Base-by-base conservation (phyloP, 176 grass and related monocot species). In the Elymus sibiricus region DNA sequence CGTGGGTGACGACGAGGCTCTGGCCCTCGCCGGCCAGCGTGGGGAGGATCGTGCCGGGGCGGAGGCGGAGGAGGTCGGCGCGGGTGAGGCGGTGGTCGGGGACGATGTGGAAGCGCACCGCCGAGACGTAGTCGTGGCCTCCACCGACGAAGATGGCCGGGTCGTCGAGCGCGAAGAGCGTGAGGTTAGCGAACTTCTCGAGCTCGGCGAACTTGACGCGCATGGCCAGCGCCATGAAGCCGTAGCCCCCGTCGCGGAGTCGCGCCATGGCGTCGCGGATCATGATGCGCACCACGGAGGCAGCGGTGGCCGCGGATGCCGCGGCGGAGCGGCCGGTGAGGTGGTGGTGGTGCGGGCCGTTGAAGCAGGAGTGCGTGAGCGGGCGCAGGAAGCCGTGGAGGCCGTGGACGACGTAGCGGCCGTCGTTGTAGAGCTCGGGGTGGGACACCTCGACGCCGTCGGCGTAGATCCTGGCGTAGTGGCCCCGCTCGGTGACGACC, bases 341-440 rank as follows among this genome's bases (percentile, higher is more conserved):
- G 32, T 34, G 32, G 46, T 63, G 0, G 79, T 60, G 22, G 63
- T 68, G 83, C 15, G 63, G 75, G 53, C 49, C 78, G n/a, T 86
- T 65, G 69, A 61, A 70, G 82, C 94, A 95, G 56, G 91, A 89
- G 72, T 69, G 91, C 63, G 94, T 91, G 34, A 93, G 89, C 9
- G 89, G 91, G 35, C 87, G 77, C n/a, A 95, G 49, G 80, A 93
- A 87, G 25, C 91, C 81, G 65, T 73, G 80, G 40, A 93, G 85
- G 25, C 94, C 94, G 71, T 93, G 94, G 24, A 95, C 92, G 39
- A 93, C 80, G 84, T 93, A 92, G 79, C 86, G 91, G 14, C 89
- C 89, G 73, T 95, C 92, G 87, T 93, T 89, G 91, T 93, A 95
- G 56, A 93, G 88, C 82, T 95, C 94, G 0, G 94, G 94, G 64